Conservation (phyloP, 768 basidiomycete genomes). For the Xanthoconium stramineum region DNA sequence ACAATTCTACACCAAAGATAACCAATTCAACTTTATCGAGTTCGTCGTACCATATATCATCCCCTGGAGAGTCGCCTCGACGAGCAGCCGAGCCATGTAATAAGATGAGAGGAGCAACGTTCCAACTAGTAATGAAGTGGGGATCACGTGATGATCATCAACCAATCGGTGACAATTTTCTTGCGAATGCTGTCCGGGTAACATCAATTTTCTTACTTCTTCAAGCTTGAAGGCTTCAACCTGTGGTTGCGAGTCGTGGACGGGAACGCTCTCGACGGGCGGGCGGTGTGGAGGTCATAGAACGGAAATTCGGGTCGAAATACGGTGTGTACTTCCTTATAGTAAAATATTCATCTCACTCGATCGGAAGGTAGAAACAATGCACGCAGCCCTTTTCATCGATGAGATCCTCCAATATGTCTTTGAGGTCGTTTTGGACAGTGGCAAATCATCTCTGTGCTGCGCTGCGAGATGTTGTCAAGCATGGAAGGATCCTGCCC, state of each 20-base stretch:
- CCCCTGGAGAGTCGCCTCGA: not conserved
- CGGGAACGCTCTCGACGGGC: not conserved
- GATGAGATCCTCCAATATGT: conserved; percentile 49
- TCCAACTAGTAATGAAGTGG: not conserved
- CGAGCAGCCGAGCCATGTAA: not conserved
- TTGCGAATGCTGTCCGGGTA: conserved; percentile 11
- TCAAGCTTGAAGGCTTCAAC: no score
- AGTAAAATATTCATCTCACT: not conserved
- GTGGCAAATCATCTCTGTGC: conserved; percentile 31
- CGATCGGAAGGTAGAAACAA: conserved; percentile 14
- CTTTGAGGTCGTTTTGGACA: conserved; percentile 32
- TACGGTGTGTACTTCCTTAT: conserved; percentile 4
- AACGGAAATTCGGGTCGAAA: not conserved
- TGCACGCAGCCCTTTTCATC: conserved; percentile 45
- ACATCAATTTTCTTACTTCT: not conserved
- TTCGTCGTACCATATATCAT: not conserved
- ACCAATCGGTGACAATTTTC: conserved; percentile 18
- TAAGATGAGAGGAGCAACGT: not conserved
- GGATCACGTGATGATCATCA: conserved; percentile 8
- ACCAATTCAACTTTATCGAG: not conserved
- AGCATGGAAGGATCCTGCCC: conserved; percentile 47
- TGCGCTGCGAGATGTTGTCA: conserved; percentile 40
- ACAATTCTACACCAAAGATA: not conserved
- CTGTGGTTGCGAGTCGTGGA: not conserved
- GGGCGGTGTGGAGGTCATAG: not conserved